Evolutionary conservation across 148 eudicot species (phyloP).

Genomic region (Camellia sinensis): DNA sequence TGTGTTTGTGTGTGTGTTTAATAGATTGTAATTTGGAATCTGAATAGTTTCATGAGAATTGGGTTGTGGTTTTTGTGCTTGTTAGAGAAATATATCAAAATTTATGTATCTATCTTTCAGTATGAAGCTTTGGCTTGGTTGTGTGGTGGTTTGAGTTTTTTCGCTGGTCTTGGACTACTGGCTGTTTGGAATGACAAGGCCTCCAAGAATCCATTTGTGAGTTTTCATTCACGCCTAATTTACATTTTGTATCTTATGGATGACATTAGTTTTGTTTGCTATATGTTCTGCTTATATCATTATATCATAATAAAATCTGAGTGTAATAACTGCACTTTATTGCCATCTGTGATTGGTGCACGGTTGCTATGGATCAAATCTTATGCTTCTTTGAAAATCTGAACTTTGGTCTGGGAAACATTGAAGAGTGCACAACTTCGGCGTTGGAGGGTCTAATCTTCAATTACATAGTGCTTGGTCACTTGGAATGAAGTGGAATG

Average conservation of each 20-base stretch:
- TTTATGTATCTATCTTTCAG: conserved; percentile 29
- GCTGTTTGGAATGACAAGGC: conserved; percentile 92
- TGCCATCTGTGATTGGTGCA: no score
- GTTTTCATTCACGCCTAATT: conserved; percentile 20
- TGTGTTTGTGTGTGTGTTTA: not conserved
- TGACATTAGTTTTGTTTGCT: not conserved
- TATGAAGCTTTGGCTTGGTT: conserved; percentile 96
- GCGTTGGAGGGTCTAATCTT: no score
- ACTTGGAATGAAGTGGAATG: no score
- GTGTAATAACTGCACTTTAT: no score
- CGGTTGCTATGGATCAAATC: no score
- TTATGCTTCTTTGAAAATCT: no score
- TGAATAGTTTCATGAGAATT: not conserved
- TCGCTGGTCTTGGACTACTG: conserved; percentile 60
- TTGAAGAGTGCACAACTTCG: no score
- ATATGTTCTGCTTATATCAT: not conserved
- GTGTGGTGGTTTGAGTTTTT: conserved; percentile 85
- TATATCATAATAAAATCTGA: not conserved
- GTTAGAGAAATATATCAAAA: not conserved
- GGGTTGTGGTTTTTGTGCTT: not conserved
- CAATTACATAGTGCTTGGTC: no score
- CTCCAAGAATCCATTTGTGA: conserved; percentile 74
- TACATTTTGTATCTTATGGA: not conserved
- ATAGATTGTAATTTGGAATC: not conserved
- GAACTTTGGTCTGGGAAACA: no score